Evolutionary conservation across 768 basidiomycete genomes (phyloP).

Genomic region (Hygrophorus russula): DNA sequence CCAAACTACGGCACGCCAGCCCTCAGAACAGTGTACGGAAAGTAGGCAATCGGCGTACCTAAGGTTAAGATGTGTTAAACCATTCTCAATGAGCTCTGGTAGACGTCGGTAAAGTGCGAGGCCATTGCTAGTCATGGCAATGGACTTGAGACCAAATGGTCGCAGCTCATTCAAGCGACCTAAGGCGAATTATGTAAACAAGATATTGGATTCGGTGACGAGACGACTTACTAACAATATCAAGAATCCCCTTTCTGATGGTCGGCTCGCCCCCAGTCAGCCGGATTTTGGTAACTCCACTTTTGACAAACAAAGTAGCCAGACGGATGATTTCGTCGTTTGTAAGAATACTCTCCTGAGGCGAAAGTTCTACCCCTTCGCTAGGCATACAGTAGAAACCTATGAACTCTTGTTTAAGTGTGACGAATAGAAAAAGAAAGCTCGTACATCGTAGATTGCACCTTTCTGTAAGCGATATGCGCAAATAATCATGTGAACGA

Average conservation of each 20-base stretch:
- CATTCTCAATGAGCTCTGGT: constrained; percentile 53
- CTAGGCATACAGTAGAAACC: constrained; percentile 91
- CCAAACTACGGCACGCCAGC: constrained; percentile 46
- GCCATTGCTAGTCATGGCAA: constrained; percentile 84
- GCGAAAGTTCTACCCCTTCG: constrained; percentile 68
- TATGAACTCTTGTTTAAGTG: constrained; percentile 18
- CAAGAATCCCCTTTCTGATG: constrained; percentile 60
- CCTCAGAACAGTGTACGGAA: not conserved
- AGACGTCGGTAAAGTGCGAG: constrained; percentile 64
- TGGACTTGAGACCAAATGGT: constrained; percentile 49
- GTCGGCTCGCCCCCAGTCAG: constrained; percentile 87
- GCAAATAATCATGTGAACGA: constrained; percentile 74
- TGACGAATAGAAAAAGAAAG: not conserved
- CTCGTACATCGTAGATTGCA: constrained; percentile 77
- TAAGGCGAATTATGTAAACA: constrained; percentile 16
- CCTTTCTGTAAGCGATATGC: constrained; percentile 76
- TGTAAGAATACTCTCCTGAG: constrained; percentile 54
- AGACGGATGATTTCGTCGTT: constrained; percentile 68
- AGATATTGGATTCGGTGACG: not conserved
- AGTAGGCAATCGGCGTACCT: constrained; percentile 29
- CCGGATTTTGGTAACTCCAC: constrained; percentile 80
- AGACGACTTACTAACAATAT: constrained; percentile 49
- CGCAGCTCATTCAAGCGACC: constrained; percentile 55
- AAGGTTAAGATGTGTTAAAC: constrained; percentile 67
- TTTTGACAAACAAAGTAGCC: constrained; percentile 64